Percentiles rank a stretch among this genome's conserved stretches.
phyloP scores from a whole-genome alignment of 257 asterid genomes.

The Nicotiana undulata region DNA sequence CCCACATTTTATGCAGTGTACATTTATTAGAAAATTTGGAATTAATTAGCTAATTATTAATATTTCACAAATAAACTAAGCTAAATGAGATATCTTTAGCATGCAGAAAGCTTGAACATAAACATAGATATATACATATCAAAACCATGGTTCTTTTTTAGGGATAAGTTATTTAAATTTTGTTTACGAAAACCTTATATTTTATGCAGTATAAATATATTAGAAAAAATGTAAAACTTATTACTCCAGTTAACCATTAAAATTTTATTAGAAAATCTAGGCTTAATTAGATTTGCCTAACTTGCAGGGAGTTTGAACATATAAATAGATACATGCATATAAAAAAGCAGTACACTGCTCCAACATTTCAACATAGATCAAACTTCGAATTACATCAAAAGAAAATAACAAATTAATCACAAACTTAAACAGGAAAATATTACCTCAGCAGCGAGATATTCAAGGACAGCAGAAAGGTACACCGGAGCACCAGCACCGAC shows the following conservation, averaged over 20 bases:
- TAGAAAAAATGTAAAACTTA: not conserved
- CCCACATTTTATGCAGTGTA: not conserved
- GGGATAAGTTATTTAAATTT: too few relatives aligned
- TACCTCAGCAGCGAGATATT: conserved; percentile 19
- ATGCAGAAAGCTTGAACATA: not conserved
- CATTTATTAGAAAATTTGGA: too few relatives aligned
- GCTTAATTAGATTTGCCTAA: not conserved
- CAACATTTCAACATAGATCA: too few relatives aligned
- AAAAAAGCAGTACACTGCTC: not conserved
- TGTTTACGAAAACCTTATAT: too few relatives aligned
- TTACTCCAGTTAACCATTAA: not conserved
- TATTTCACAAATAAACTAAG: not conserved
- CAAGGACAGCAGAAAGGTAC: conserved; percentile 12
- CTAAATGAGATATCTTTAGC: not conserved
- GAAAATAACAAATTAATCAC: not conserved
- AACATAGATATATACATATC: not conserved
- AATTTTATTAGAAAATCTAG: too few relatives aligned
- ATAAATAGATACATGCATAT: not conserved
- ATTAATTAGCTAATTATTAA: not conserved
- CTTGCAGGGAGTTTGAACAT: not conserved
- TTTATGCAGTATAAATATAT: not conserved
- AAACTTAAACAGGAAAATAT: too few relatives aligned
- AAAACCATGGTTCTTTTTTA: too few relatives aligned
- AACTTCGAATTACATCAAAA: not conserved
- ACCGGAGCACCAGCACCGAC: conserved; percentile 19